Conservation (phyloP, 352 stramenopile genomes). For the Globisporangium radiosum region DNA sequence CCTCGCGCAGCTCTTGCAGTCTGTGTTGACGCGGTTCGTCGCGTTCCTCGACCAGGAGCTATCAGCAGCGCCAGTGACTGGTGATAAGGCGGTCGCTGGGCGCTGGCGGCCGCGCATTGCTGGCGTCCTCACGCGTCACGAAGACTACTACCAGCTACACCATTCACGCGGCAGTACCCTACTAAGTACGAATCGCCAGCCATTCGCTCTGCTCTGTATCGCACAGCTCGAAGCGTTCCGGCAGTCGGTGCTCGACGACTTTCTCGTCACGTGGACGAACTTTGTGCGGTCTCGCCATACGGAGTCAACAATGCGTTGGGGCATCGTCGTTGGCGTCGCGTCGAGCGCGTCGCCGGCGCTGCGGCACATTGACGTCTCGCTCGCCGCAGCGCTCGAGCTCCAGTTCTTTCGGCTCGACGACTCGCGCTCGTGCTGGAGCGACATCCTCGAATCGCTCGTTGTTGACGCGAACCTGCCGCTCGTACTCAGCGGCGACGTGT, state of each 20-base stretch:
- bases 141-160: constrained; percentile 31
- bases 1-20: constrained; percentile 43
- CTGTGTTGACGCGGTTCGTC: constrained; percentile 25
- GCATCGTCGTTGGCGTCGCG: constrained; percentile 64
- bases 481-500: constrained; percentile 33
- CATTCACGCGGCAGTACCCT: constrained; percentile 1
- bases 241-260: constrained; percentile 51
- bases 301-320: constrained; percentile 17
- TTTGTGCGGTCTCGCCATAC: constrained; percentile 12
- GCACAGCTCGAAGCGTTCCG: constrained; percentile 67
- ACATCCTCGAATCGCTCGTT: constrained; percentile 67
- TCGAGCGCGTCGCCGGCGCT: constrained; percentile 60
- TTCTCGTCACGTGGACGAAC: constrained; percentile 68
- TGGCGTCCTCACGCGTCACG: constrained; percentile 18
- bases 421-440: constrained; percentile 66
- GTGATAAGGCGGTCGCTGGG: constrained; percentile 3
- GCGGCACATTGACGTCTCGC: constrained; percentile 47
- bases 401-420: constrained; percentile 78
- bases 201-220: constrained; percentile 67
- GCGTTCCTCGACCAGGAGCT: constrained; percentile 9
- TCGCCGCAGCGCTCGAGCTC: constrained; percentile 50
- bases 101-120: constrained; percentile 17
- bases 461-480: constrained; percentile 60
- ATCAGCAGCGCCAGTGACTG: too few relatives aligned
- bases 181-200: neutral